These are phyloP conservation scores for Aspergillus biplanus DNA, from an alignment of 495 filamentous ascomycete genomes.

Conservation along the genomic window DNA sequence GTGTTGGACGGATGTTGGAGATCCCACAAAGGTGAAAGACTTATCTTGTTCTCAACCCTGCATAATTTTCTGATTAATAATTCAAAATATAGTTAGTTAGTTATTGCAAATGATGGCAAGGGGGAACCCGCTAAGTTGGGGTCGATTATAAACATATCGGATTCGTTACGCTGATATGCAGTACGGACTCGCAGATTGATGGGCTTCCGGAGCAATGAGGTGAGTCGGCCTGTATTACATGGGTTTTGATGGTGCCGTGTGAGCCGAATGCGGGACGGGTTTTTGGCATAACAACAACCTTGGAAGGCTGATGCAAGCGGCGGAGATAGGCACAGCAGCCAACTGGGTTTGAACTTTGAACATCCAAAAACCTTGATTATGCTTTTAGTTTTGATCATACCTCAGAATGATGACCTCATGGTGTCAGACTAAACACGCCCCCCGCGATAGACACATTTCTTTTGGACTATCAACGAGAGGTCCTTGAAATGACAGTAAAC, in stretches of 20 bases:
- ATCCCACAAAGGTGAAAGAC: too few relatives aligned
- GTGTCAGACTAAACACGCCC: neutral
- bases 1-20: too few relatives aligned
- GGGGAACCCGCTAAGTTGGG: too few relatives aligned
- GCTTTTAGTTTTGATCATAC: neutral
- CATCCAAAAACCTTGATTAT: neutral
- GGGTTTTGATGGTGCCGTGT: slow-evolving; percentile 15
- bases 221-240: neutral
- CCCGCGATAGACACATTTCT: too few relatives aligned
- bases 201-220: neutral
- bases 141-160: too few relatives aligned
- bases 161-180: neutral
- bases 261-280: slow-evolving; percentile 17
- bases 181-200: neutral
- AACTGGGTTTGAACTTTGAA: too few relatives aligned
- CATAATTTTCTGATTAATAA: slow-evolving; percentile 1
- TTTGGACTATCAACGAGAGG: too few relatives aligned
- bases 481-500: too few relatives aligned
- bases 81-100: neutral
- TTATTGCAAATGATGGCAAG: neutral
- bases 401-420: neutral
- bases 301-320: slow-evolving; percentile 9
- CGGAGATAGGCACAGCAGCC: neutral
- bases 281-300: too few relatives aligned
- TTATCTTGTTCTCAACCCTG: neutral